Evolutionary conservation across 495 filamentous ascomycete genomes (phyloP), one percentile per base, ranked within the genome.

Genomic region (Jackrogersella minutella): DNA sequence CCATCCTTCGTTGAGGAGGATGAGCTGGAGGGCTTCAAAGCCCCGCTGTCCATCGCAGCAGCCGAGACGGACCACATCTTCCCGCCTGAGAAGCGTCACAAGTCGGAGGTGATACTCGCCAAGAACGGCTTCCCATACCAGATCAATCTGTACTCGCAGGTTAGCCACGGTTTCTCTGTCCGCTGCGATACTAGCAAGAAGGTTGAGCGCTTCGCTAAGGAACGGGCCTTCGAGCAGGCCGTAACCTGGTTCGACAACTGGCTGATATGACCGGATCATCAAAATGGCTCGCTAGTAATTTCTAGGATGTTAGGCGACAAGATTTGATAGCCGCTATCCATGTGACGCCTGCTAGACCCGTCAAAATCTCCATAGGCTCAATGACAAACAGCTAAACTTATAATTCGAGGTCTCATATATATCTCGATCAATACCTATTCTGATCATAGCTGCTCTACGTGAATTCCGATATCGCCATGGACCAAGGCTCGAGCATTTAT

Each of bases 141-240:
- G 79, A 90, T 96, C 74, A 92, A 86, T 76, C 77, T 96, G 43
- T 95, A 84, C 83, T 86, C 88, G 17, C 88, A 87, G 47, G 90
- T 95, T 44, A 68, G 70, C 19, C 93, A 96, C 74, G 93, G 93
- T 6, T 97, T 96, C 68, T 80, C 88, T n/a, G 88, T 94, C 21
- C 83, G 91, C 28, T 78, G 81, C 34, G 91, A 95, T 69, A 63
- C 85, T 37, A 84, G 63, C 65, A 82, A 88, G 55, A 85, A 84
- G 72, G 53, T 77, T 39, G 75, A 85, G 75, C 91, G 87, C 81
- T 95, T 82, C 63, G 89, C 91, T 47, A 93, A 93, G 84, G 91
- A 97, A 81, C 86, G 90, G 79, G 92, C 92, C 22, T 95, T 95
- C 73, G 72, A 82, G 55, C 92, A 96, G 80, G 91, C 92, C 53